Conservation (phyloP, 306 rosid genomes). For the Dryas octopetala region DNA sequence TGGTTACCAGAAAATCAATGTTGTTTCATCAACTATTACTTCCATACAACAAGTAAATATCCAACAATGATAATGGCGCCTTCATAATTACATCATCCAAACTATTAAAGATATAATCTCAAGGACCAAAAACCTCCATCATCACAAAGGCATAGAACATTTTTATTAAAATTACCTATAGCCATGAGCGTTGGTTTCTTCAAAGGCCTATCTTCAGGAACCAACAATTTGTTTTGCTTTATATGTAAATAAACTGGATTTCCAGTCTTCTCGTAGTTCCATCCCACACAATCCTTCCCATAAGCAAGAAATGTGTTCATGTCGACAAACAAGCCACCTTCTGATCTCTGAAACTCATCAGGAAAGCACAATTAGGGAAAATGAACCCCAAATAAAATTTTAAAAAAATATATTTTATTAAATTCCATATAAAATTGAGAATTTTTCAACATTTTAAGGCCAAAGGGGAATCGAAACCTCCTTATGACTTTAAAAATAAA, state of each 20-base stretch:
- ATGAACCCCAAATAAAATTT: not conserved
- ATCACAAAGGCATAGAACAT: not conserved
- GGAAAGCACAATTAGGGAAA: slow-evolving; percentile 11
- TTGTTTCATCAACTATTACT: slow-evolving; percentile 2
- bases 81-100: not conserved
- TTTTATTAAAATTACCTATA: slow-evolving; percentile 49
- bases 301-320: slow-evolving; percentile 81
- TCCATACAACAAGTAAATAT: not conserved
- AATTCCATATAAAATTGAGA: not conserved
- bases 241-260: slow-evolving; percentile 84
- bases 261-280: slow-evolving; percentile 87
- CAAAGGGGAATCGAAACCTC: not conserved
- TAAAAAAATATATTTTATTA: no score
- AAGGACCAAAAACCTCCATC: not conserved
- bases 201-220: slow-evolving; percentile 84
- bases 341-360: slow-evolving; percentile 68
- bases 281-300: slow-evolving; percentile 75
- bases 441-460: not conserved
- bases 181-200: slow-evolving; percentile 89
- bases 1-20: not conserved
- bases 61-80: not conserved
- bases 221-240: slow-evolving; percentile 62
- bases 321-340: slow-evolving; percentile 83
- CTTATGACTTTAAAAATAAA: not conserved
- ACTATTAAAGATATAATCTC: not conserved